Conservation (phyloP, 1,139 yeast genomes). For the Yamadazyma diospyri region DNA sequence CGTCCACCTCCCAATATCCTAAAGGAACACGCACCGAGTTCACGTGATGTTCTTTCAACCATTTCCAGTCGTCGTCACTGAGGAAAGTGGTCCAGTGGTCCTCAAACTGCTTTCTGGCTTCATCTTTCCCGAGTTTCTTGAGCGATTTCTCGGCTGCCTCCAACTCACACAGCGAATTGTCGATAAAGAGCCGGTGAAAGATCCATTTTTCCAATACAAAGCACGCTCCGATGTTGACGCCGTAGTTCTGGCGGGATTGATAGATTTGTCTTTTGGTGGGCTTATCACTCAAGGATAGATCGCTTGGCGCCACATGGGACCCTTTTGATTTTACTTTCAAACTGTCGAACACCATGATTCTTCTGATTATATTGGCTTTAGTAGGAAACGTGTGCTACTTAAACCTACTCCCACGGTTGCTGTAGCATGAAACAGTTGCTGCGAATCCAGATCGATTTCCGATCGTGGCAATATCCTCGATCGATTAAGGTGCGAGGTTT, state of each 20-base stretch:
- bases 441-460: too few species aligned
- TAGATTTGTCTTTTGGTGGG: conserved; percentile 54
- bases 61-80: conserved; percentile 72
- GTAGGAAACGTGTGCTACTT: too few species aligned
- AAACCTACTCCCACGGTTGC: too few species aligned
- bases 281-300: conserved; percentile 27
- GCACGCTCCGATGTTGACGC: conserved; percentile 83
- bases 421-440: too few species aligned
- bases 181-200: conserved; percentile 53
- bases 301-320: conserved; percentile 24
- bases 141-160: conserved; percentile 60
- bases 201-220: conserved; percentile 82
- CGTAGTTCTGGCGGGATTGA: conserved; percentile 68
- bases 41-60: conserved; percentile 63
- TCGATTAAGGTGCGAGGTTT: too few species aligned
- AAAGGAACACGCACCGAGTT: conserved; percentile 81
- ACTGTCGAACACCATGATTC: conserved; percentile 26
- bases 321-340: conserved; percentile 39
- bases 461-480: too few species aligned
- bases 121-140: conserved; percentile 48
- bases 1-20: conserved; percentile 84
- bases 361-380: too few species aligned
- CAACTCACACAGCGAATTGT: conserved; percentile 58
- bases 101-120: conserved; percentile 55
- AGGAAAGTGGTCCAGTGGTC: conserved; percentile 69